A percentile compares a stretch with the other conserved stretches of the same genome.
These are phyloP conservation scores for Scutellaria barbata DNA, from an alignment of 257 asterid genomes.

Conservation along the genomic window DNA sequence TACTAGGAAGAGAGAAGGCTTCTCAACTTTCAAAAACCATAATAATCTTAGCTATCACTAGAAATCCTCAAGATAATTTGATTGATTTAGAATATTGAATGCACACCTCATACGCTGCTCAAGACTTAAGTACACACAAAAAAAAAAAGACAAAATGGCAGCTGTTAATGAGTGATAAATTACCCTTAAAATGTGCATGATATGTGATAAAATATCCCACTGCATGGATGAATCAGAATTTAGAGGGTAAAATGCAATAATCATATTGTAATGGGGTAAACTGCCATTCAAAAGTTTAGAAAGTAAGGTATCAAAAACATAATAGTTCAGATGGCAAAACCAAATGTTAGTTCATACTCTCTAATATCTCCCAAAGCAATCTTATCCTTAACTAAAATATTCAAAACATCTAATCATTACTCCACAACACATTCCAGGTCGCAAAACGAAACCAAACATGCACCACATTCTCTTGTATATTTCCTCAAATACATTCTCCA, in stretches of 20 bases:
- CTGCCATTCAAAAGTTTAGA: neutral
- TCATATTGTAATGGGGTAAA: neutral
- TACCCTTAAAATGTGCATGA: neutral
- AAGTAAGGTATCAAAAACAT: neutral
- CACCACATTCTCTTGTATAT: neutral
- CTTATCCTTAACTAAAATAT: neutral
- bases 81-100: too few species aligned
- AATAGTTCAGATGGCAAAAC: neutral
- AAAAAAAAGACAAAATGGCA: neutral
- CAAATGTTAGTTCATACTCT: neutral
- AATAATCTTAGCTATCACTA: too few species aligned
- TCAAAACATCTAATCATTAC: neutral
- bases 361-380: neutral
- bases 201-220: neutral
- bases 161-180: neutral
- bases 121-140: neutral
- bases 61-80: too few species aligned
- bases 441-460: neutral
- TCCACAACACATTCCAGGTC: neutral
- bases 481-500: neutral
- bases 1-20: too few species aligned
- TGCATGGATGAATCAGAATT: neutral
- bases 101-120: neutral
- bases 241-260: neutral
- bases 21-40: too few species aligned